A percentile compares a stretch with the other conserved stretches of the same genome.
Evolutionary conservation across 176 grass and related monocot species (phyloP).

Genomic region (Lolium perenne): DNA sequence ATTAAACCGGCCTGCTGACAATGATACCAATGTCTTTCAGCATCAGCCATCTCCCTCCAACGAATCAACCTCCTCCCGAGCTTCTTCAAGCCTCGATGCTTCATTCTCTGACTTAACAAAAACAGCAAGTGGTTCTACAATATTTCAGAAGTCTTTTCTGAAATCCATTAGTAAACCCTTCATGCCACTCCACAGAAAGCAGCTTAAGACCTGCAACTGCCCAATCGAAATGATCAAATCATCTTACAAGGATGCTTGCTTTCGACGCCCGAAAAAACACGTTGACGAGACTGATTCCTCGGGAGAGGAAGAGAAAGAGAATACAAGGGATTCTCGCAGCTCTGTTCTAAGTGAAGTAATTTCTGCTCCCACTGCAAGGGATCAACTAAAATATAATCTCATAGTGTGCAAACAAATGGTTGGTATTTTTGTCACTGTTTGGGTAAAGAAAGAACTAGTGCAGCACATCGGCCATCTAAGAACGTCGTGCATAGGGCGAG

Average conservation of each 20-base stretch:
- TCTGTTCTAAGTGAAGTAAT: constrained; percentile 46
- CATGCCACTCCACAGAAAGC: constrained; percentile 66
- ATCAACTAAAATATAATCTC: constrained; percentile 79
- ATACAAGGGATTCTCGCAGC: constrained; percentile 44
- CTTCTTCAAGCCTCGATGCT: constrained; percentile 53
- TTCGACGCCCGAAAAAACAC: constrained; percentile 60
- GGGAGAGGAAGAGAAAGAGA: constrained; percentile 73
- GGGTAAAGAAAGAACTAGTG: constrained; percentile 80
- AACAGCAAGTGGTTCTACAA: constrained; percentile 59
- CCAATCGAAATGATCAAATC: constrained; percentile 63
- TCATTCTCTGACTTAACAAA: constrained; percentile 66
- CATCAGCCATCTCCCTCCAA: constrained; percentile 48
- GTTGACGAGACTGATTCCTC: constrained; percentile 56
- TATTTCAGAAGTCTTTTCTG: constrained; percentile 81
- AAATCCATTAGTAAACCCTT: constrained; percentile 85
- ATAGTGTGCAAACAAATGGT: constrained; percentile 95
- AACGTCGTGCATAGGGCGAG: constrained; percentile 75
- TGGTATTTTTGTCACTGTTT: constrained; percentile 89
- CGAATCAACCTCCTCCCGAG: constrained; percentile 58
- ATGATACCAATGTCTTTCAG: constrained; percentile 51
- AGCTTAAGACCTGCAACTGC: constrained; percentile 80
- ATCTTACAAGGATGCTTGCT: constrained; percentile 82
- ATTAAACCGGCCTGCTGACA: constrained; percentile 56
- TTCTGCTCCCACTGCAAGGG: constrained; percentile 46
- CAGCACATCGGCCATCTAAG: constrained; percentile 81